Percentiles rank a stretch among this genome's conserved stretches.
Conservation (phyloP, 352 stramenopile genomes). For the Pythium dissotocum region DNA sequence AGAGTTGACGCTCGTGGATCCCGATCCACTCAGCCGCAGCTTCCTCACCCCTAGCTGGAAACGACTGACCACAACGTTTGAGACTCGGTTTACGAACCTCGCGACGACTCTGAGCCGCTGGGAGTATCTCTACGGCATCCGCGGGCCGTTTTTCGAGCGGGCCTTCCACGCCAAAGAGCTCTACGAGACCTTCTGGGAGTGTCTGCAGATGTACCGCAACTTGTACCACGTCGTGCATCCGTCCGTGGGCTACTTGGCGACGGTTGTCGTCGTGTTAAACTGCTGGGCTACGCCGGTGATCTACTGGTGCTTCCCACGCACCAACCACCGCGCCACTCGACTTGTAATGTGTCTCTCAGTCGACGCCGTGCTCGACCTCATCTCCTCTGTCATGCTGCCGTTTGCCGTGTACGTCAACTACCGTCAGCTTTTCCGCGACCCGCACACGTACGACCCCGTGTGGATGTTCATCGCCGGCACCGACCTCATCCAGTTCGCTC, state of each 20-base stretch:
- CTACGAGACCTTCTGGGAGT: slow-evolving; percentile 16
- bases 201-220: slow-evolving; percentile 9
- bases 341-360: slow-evolving; percentile 16
- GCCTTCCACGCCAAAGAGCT: slow-evolving; percentile 20
- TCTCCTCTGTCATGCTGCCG: slow-evolving; percentile 13
- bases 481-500: slow-evolving; percentile 9
- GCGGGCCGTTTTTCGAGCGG: slow-evolving; percentile 17
- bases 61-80: neutral
- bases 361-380: slow-evolving; percentile 19
- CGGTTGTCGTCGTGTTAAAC: slow-evolving; percentile 18
- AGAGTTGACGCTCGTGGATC: slow-evolving; percentile 5
- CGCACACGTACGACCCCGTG: slow-evolving; percentile 1
- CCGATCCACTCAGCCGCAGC: neutral
- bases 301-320: slow-evolving; percentile 8
- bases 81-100: neutral
- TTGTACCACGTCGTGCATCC: slow-evolving; percentile 8
- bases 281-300: slow-evolving; percentile 22
- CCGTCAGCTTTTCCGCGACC: neutral
- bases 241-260: neutral
- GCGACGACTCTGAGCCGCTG: neutral
- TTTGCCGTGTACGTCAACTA: slow-evolving; percentile 15
- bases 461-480: slow-evolving; percentile 13
- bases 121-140: slow-evolving; percentile 14
- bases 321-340: slow-evolving; percentile 12
- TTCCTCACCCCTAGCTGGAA: neutral